These are phyloP conservation scores for Trapa incisa DNA, from an alignment of 345 rosid species.

Conservation along the genomic window DNA sequence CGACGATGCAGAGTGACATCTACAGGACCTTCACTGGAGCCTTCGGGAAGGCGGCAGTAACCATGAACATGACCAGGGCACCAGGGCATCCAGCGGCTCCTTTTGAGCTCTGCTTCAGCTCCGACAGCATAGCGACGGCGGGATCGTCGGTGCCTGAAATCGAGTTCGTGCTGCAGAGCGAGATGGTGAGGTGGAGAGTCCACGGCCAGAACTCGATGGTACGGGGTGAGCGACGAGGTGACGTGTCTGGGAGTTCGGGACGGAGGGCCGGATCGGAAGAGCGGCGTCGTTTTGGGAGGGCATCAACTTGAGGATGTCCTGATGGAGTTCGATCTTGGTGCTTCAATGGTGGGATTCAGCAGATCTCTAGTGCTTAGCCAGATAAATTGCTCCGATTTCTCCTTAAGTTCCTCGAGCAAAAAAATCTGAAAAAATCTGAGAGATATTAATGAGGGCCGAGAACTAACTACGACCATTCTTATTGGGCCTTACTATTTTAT, in stretches of 20 bases:
- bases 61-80: conserved; percentile 29
- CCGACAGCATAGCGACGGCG: conserved; percentile 1
- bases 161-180: conserved; percentile 69
- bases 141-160: conserved; percentile 32
- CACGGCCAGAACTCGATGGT: conserved; percentile 49
- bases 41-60: conserved; percentile 29
- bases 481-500: too few relatives aligned
- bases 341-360: conserved; percentile 52
- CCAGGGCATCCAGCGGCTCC: conserved; percentile 36
- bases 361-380: conserved; percentile 14
- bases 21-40: conserved; percentile 29
- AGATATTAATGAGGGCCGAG: too few relatives aligned
- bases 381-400: conserved; percentile 12
- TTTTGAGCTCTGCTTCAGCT: conserved; percentile 39
- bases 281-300: conserved; percentile 54
- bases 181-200: conserved; percentile 80
- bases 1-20: conserved; percentile 46
- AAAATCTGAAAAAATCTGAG: too few relatives aligned
- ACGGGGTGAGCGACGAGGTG: conserved; percentile 26
- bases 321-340: conserved; percentile 56
- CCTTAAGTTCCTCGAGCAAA: background rate
- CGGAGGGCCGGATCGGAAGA: conserved; percentile 34
- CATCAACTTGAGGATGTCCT: conserved; percentile 56
- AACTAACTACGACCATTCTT: too few relatives aligned
- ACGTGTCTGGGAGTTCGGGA: conserved; percentile 63